These are phyloP conservation scores for Colletotrichum destructivum DNA, from an alignment of 2,329 filamentous ascomycete species.

Conservation along the genomic window DNA sequence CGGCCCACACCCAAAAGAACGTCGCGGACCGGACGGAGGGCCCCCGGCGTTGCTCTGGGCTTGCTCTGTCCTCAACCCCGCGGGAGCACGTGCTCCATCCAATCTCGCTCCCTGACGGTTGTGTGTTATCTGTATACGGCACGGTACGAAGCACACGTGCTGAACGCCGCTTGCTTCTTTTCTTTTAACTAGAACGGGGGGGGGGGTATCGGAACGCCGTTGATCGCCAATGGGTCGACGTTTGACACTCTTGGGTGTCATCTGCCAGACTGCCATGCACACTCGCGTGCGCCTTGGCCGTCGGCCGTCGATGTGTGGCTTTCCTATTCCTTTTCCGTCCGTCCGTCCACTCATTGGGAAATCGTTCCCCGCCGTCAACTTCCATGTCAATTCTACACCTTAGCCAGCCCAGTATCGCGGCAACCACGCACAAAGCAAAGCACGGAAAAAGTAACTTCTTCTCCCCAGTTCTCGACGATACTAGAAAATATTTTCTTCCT, in stretches of 20 bases:
- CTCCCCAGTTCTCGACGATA: not conserved
- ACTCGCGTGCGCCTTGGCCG: not conserved
- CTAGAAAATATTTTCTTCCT: not conserved
- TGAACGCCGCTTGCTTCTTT: constrained; percentile 13
- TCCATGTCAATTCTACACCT: not conserved
- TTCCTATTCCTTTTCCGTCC: too few species aligned
- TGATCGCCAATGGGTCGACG: not conserved
- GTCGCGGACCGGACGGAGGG: constrained; percentile 5
- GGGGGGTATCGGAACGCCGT: too few species aligned
- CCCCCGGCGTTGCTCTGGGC: not conserved
- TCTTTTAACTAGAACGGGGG: too few species aligned
- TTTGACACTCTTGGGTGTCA: not conserved
- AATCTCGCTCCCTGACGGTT: not conserved
- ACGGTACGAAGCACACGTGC: constrained; percentile 23
- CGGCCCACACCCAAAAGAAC: constrained; percentile 1
- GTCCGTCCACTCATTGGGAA: too few species aligned
- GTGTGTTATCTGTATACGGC: not conserved
- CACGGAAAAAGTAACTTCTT: not conserved
- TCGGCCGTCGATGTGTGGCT: not conserved
- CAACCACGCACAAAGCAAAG: not conserved
- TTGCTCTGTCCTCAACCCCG: not conserved
- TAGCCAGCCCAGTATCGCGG: not conserved
- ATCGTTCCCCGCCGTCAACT: not conserved
- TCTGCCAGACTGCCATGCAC: not conserved
- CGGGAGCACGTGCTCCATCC: constrained; percentile 29